Base-by-base conservation (phyloP, 208 protist genomes). In the Herpetomonas tarakana region DNA sequence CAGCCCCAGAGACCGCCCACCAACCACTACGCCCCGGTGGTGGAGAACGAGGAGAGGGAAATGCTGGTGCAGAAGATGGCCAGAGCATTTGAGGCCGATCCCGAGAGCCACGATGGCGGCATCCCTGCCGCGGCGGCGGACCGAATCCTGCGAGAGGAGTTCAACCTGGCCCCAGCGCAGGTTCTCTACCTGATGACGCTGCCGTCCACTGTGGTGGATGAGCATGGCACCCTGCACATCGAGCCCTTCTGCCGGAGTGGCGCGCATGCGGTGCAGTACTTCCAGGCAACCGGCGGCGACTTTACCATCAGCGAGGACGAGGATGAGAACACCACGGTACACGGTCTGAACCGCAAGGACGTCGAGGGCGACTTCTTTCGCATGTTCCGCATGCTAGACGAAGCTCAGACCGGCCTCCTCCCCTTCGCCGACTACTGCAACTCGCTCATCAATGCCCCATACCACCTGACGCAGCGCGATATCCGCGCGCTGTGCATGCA, bases 391-490 rank as follows among this genome's bases (percentile, higher is more conserved):
- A 62, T 75, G 28, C 57, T 81, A 16, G 92, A 97, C 50, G 60
- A 76, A 45, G 70, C 72, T 2, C 71, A 70, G 29, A 85, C 73
- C 0, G 78, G 85, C 16, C 64, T 74, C 14, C 60, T 97, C n/a
- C 52, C 78, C 0, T 78, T 91, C 50, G 65, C 76, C 1, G 69
- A 87, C 45, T 97, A 82, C 70, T 56, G 60, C 44, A 31, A 81
- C 12, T 79, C 80, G 0, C 64, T 97, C 18, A 52, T 59, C 47
- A 84, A 91, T 63, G 81, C 87, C 19, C 84, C 86, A 0, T 82
- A 89, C 51, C 83, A 94, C 53, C 72, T 97, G 16, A 95, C 92
- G 3, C 59, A 61, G 6, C 88, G 88, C 19, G 92, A 94, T 58
- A 75, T 97, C 14, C 68, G 74, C 27, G 53, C 93, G 21, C 59